phyloP scores from a whole-genome alignment of 2,329 filamentous ascomycete species.

The Aspergillus ochraceus region DNA sequence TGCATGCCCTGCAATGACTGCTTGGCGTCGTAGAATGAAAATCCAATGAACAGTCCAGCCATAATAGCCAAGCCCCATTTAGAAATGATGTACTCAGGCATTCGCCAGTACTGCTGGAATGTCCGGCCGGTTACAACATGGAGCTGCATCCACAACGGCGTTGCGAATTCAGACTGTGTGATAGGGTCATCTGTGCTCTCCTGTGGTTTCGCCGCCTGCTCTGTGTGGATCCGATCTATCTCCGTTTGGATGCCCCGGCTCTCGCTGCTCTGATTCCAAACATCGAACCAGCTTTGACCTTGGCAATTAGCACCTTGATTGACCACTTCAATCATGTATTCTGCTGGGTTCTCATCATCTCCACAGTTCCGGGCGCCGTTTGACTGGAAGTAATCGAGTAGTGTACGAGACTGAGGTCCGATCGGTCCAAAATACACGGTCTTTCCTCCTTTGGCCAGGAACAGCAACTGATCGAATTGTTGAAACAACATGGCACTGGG shows the following conservation, averaged over 20 bases:
- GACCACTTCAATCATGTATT: slow-evolving; percentile 68
- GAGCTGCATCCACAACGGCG: slow-evolving; percentile 67
- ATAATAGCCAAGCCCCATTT: slow-evolving; percentile 66
- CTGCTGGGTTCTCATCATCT: slow-evolving; percentile 67
- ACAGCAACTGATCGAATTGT: slow-evolving; percentile 66
- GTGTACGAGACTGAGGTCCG: slow-evolving; percentile 55
- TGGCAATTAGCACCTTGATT: slow-evolving; percentile 31
- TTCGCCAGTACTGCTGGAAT: slow-evolving; percentile 88
- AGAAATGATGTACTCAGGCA: slow-evolving; percentile 79
- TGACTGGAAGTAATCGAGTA: slow-evolving; percentile 64
- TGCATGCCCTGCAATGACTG: slow-evolving; percentile 75
- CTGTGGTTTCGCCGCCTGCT: slow-evolving; percentile 34
- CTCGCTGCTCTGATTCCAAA: slow-evolving; percentile 61
- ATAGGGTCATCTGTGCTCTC: slow-evolving; percentile 39
- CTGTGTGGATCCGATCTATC: slow-evolving; percentile 55
- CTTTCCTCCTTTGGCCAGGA: slow-evolving; percentile 63
- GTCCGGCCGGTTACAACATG: slow-evolving; percentile 68
- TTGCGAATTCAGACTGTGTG: slow-evolving; percentile 72
- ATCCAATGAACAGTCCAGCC: slow-evolving; percentile 71
- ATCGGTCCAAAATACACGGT: slow-evolving; percentile 69
- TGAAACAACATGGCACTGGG: slow-evolving; percentile 90
- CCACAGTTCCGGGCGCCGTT: slow-evolving; percentile 61
- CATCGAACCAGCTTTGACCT: slow-evolving; percentile 58
- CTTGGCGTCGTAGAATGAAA: slow-evolving; percentile 72
- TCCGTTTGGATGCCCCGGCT: slow-evolving; percentile 56